Evolutionary conservation across 2,329 filamentous ascomycete genomes (phyloP).

Genomic region (Botrytis byssoidea): DNA sequence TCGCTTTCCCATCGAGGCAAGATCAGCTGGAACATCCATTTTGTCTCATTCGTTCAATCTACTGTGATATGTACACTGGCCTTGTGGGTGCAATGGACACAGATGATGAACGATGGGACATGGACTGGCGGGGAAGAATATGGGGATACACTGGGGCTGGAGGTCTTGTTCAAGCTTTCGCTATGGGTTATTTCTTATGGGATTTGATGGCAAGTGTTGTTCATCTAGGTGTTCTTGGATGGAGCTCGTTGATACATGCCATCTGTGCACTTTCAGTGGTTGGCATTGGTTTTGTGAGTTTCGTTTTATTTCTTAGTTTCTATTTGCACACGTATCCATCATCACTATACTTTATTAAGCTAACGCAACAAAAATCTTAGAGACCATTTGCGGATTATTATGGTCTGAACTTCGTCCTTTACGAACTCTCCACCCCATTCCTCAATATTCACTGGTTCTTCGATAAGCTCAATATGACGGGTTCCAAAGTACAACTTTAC

Average conservation of each 20-base stretch:
- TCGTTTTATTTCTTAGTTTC: too few species aligned
- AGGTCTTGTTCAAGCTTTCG: conserved; percentile 71
- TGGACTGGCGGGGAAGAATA: conserved; percentile 65
- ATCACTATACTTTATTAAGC: too few species aligned
- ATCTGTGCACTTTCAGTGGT: conserved; percentile 53
- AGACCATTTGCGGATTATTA: conserved; percentile 82
- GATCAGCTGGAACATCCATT: conserved; percentile 79
- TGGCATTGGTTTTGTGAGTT: conserved; percentile 71
- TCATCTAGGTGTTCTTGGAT: conserved; percentile 70
- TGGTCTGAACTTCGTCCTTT: conserved; percentile 74
- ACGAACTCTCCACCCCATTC: conserved; percentile 80
- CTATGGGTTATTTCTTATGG: conserved; percentile 78
- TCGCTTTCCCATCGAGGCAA: conserved; percentile 58
- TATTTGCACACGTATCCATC: too few species aligned
- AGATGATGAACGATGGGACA: conserved; percentile 57
- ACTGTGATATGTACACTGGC: conserved; percentile 66
- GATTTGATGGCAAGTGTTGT: conserved; percentile 66
- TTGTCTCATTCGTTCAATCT: conserved; percentile 75
- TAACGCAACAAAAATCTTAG: too few species aligned
- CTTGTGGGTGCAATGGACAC: too few species aligned
- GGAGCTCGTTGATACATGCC: conserved; percentile 52
- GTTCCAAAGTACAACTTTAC: conserved; percentile 69
- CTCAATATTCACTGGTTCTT: conserved; percentile 89
- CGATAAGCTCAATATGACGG: conserved; percentile 78
- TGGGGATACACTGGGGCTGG: conserved; percentile 75